A percentile compares a stretch with the other conserved stretches of the same genome.
phyloP scores from a whole-genome alignment of 441 rosid species.

The Brassica balearica region DNA sequence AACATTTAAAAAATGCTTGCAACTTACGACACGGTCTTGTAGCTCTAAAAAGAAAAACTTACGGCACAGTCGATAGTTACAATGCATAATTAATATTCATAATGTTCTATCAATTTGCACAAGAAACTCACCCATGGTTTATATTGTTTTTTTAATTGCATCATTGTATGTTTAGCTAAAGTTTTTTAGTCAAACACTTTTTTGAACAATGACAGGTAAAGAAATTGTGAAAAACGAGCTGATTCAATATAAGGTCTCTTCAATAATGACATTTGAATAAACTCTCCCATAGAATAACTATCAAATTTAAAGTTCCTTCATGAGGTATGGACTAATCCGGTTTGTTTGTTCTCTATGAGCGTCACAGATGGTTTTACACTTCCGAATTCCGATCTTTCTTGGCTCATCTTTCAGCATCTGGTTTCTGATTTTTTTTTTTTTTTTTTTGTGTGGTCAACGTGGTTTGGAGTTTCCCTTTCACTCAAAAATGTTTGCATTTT shows the following conservation, averaged over 20 bases:
- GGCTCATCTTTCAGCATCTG: neutral
- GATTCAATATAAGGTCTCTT: neutral
- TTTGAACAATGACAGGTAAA: neutral
- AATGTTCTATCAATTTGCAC: neutral
- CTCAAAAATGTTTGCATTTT: neutral
- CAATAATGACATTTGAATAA: neutral
- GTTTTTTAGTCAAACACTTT: neutral
- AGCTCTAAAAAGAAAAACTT: too few relatives aligned
- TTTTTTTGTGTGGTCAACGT: conserved; percentile 12
- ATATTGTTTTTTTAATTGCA: neutral
- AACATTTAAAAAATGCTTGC: too few relatives aligned
- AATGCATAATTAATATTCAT: neutral
- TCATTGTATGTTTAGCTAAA: conserved; percentile 1
- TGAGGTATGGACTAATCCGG: neutral
- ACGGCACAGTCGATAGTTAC: neutral
- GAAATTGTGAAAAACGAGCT: neutral
- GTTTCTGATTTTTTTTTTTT: neutral
- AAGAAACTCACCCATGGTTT: neutral
- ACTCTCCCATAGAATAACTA: neutral
- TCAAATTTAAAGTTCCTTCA: neutral
- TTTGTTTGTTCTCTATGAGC: conserved; percentile 16
- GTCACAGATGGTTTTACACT: conserved; percentile 3
- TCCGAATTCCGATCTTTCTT: neutral
- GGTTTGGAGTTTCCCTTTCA: conserved; percentile 18
- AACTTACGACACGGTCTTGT: too few relatives aligned